Evolutionary conservation across 257 asterid species (phyloP).

Genomic region (Ilex asprella): DNA sequence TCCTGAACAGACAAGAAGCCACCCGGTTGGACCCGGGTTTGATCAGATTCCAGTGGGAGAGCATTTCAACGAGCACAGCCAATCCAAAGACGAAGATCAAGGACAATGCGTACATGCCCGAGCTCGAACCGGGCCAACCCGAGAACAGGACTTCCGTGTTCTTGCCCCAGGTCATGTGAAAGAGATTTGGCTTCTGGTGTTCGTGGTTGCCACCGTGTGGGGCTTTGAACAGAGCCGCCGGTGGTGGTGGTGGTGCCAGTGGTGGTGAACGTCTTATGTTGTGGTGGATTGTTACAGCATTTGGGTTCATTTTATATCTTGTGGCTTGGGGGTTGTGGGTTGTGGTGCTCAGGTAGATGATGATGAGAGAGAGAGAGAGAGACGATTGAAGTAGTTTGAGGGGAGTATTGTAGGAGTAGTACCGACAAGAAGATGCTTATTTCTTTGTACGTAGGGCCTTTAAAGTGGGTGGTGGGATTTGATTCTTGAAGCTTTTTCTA

Average conservation of each 20-base stretch:
- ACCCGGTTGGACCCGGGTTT: conserved; percentile 52
- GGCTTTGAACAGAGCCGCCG: neutral
- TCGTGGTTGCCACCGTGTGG: neutral
- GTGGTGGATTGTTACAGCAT: conserved; percentile 25
- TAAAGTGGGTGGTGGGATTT: too few relatives aligned
- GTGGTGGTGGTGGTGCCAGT: conserved; percentile 7
- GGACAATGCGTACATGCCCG: conserved; percentile 63
- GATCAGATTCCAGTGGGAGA: conserved; percentile 41
- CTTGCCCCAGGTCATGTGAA: conserved; percentile 60
- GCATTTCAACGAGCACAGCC: conserved; percentile 52
- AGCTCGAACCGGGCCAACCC: conserved; percentile 56
- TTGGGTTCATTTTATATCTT: conserved; percentile 6
- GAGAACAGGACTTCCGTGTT: conserved; percentile 41
- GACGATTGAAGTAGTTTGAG: neutral
- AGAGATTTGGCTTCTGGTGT: conserved; percentile 16
- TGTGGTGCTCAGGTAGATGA: neutral
- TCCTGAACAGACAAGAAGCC: conserved; percentile 37
- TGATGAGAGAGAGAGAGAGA: neutral
- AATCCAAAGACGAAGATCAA: conserved; percentile 43
- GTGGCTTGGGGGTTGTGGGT: neutral
- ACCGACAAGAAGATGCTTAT: too few relatives aligned
- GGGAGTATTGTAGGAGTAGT: neutral
- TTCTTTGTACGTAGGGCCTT: too few relatives aligned
- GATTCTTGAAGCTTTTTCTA: neutral
- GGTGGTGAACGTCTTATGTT: neutral